Evolutionary conservation across 768 basidiomycete species (phyloP), one percentile per base, ranked within the genome.

Genomic region (Leccinum rimulosum): DNA sequence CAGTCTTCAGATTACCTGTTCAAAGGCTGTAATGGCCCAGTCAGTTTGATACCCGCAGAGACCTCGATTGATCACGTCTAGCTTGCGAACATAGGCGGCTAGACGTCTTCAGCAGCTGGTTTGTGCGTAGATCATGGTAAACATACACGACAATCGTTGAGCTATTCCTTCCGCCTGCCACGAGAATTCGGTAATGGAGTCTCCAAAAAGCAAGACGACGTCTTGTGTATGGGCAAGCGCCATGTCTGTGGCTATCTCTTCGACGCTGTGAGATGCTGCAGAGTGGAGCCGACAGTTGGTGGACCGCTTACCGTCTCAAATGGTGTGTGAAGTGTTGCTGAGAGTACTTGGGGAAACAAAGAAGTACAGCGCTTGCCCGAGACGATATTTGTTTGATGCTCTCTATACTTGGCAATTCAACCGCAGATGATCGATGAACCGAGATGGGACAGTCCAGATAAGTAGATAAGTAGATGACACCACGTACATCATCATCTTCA

Each of bases 51-150:
- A 97, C 3, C 93, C 93, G 31, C 82, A 79, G 30, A 87, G 77
- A 2, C 95, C 95, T 51, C 94, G 85, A 69, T 96, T 96, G 62
- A 96, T 62, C 19, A 97, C 85, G 68, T 97, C 95, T 33, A 94
- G 73, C 72, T 86, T 91, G 61, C 95, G 79, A 47, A 81, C 81
- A 71, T 96, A 96, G 1, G 79, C 79, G 68, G 89, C 92, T 93
- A 62, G 43, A 58, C 4, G 43, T 27, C 25, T 43, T 61, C 45
- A 62, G 53, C 12, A 8, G 10, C 52, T 19, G 15, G 25, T 30
- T 25, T 31, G 43, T 27, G 1, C 25, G 35, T n/a, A 30, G 6
- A 12, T 11, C 22, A 35, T 30, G 11, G 35, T 49, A n/a, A 47
- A 57, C 69, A 28, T 66, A 74, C 73, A 55, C 10, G 89, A 77